phyloP scores from a whole-genome alignment of 2,329 filamentous ascomycete species.

The Parastagonospora avenae region DNA sequence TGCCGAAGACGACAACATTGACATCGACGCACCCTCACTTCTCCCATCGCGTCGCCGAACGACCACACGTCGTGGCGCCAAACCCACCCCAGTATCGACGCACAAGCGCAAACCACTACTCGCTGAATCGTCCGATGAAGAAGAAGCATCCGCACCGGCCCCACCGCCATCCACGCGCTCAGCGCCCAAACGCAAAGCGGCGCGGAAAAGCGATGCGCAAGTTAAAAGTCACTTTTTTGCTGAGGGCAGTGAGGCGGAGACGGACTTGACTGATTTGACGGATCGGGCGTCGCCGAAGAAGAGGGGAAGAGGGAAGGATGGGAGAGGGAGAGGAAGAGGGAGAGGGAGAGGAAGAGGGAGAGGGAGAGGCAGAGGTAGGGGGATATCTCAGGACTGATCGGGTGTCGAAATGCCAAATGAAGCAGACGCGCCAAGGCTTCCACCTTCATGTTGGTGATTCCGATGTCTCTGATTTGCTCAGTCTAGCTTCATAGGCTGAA shows the following conservation, averaged over 20 bases:
- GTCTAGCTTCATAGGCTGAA: too few relatives aligned
- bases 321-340: constrained; percentile 14
- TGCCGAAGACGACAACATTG: constrained; percentile 1
- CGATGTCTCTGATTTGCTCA: too few relatives aligned
- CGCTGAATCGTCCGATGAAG: constrained; percentile 13
- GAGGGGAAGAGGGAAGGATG: constrained; percentile 4
- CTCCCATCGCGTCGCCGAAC: constrained; percentile 13
- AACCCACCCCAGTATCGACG: constrained; percentile 7
- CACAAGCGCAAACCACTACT: constrained; percentile 12
- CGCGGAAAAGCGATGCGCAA: constrained; percentile 33
- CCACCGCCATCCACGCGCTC: constrained; percentile 14
- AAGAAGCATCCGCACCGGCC: constrained; percentile 5
- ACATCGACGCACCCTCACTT: constrained; percentile 23
- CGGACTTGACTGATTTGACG: constrained; percentile 35
- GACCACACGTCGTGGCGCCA: constrained; percentile 6
- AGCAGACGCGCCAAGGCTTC: neutral
- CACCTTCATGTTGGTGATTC: too few relatives aligned
- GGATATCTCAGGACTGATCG: neutral
- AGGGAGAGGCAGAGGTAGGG: constrained; percentile 3
- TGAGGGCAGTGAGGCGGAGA: constrained; percentile 38
- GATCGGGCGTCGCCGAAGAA: constrained; percentile 28
- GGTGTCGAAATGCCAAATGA: neutral
- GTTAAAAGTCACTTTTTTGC: constrained; percentile 44
- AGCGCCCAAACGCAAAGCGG: constrained; percentile 31
- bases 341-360: constrained; percentile 1